These are phyloP conservation scores for Geum urbanum DNA, from an alignment of 306 rosid species.

Conservation along the genomic window DNA sequence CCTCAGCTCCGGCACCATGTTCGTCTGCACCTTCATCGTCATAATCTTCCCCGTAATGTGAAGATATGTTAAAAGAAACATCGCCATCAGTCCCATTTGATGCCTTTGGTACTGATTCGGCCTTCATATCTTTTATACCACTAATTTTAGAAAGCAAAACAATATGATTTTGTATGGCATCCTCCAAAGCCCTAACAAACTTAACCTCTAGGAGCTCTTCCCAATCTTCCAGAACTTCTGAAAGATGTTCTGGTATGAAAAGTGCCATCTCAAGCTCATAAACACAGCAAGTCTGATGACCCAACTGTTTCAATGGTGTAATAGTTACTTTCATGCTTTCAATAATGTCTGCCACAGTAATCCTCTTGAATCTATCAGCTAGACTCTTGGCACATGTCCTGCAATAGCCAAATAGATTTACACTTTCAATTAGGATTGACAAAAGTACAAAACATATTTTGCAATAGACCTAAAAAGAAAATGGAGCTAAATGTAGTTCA, in stretches of 20 bases:
- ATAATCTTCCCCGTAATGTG: conserved; percentile 35
- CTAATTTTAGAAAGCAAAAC: conserved; percentile 57
- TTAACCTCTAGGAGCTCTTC: conserved; percentile 49
- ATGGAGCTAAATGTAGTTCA: neutral
- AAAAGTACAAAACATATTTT: neutral
- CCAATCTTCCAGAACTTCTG: conserved; percentile 52
- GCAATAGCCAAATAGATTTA: conserved; percentile 28
- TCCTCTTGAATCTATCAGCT: conserved; percentile 72
- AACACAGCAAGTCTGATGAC: conserved; percentile 50
- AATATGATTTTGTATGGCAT: conserved; percentile 59
- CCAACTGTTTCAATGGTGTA: conserved; percentile 38
- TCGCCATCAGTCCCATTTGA: conserved; percentile 44
- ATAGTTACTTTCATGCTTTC: conserved; percentile 65
- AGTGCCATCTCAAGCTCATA: conserved; percentile 72
- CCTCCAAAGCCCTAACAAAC: conserved; percentile 75
- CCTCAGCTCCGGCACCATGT: conserved; percentile 53
- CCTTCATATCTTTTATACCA: conserved; percentile 50
- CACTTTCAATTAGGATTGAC: neutral
- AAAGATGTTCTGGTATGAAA: conserved; percentile 60
- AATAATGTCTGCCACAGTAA: conserved; percentile 81
- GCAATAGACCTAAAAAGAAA: neutral
- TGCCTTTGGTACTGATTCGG: conserved; percentile 26
- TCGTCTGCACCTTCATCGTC: conserved; percentile 35
- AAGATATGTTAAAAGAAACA: conserved; percentile 28
- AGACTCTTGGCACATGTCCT: conserved; percentile 63